Evolutionary conservation across 805 yeast genomes (phyloP).

Genomic region (Yarrowia divulgata): DNA sequence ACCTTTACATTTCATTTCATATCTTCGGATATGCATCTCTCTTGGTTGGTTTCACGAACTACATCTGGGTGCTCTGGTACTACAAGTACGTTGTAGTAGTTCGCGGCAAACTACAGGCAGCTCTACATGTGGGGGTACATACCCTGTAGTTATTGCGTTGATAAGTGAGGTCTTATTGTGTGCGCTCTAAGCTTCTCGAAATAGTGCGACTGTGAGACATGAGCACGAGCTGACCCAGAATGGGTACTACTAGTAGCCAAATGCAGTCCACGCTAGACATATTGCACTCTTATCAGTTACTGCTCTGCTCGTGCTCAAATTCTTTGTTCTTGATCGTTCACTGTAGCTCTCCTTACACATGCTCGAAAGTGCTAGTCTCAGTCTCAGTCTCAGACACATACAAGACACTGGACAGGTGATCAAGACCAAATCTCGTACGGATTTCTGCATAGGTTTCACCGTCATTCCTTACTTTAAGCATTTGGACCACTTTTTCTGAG

Average conservation of each 20-base stretch:
- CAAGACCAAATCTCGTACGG: not conserved
- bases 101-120: no score
- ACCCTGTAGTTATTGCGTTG: no score
- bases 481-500: not conserved
- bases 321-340: not conserved
- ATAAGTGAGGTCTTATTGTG: no score
- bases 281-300: not conserved
- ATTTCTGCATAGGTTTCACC: not conserved
- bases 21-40: not conserved
- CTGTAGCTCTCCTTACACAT: not conserved
- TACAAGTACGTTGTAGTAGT: no score
- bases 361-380: not conserved
- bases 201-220: not conserved
- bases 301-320: not conserved
- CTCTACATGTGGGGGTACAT: no score
- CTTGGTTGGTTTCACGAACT: no score
- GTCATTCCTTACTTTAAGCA: not conserved
- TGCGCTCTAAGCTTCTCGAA: no score
- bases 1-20: slow-evolving; percentile 5
- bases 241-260: no score
- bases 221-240: no score
- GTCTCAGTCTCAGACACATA: not conserved
- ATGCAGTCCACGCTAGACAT: no score
- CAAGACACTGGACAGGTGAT: not conserved
- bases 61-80: no score